A percentile compares a stretch with the other conserved stretches of the same genome.
Conservation (phyloP, 495 filamentous ascomycete genomes). For the Lepidopterella palustris region DNA sequence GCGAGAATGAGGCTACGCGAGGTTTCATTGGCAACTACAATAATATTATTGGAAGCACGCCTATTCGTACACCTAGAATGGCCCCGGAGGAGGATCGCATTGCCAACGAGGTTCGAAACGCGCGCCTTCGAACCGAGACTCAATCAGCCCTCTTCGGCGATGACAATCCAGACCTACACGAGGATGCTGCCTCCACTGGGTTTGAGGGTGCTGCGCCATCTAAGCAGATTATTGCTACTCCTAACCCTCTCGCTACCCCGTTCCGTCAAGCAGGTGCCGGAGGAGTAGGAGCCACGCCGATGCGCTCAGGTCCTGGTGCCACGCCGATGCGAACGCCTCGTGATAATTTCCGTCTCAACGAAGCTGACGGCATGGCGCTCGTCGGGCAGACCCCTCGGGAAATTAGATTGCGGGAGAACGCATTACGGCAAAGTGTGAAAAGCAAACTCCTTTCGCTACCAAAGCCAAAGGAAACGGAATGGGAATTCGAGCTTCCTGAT, state of each 20-base stretch:
- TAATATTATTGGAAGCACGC: slow-evolving; percentile 70
- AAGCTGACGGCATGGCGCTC: slow-evolving; percentile 56
- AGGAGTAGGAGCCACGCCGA: slow-evolving; percentile 67
- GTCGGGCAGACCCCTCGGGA: slow-evolving; percentile 75
- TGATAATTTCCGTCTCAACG: slow-evolving; percentile 82
- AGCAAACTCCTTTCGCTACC: slow-evolving; percentile 73
- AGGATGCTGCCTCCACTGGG: slow-evolving; percentile 74
- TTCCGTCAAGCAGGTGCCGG: slow-evolving; percentile 58
- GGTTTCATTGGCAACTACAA: slow-evolving; percentile 82
- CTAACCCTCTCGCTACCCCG: slow-evolving; percentile 92
- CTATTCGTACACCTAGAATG: slow-evolving; percentile 85
- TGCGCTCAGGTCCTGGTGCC: slow-evolving; percentile 57
- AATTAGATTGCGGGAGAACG: slow-evolving; percentile 64
- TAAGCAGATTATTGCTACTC: slow-evolving; percentile 74
- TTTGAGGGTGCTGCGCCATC: slow-evolving; percentile 82
- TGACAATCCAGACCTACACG: slow-evolving; percentile 83
- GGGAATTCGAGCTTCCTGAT: slow-evolving; percentile 86
- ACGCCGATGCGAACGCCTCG: slow-evolving; percentile 89
- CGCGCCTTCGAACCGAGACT: slow-evolving; percentile 84
- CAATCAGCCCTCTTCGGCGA: slow-evolving; percentile 93
- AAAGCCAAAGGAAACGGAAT: slow-evolving; percentile 85
- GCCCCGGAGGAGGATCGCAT: slow-evolving; percentile 91
- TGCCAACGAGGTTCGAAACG: slow-evolving; percentile 94
- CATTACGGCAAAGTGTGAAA: slow-evolving; percentile 62
- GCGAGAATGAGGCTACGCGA: slow-evolving; percentile 78